Percentiles rank a stretch among this genome's conserved stretches.
Evolutionary conservation across 2,329 filamentous ascomycete genomes (phyloP).

Genomic region (Metarhizium humberi): DNA sequence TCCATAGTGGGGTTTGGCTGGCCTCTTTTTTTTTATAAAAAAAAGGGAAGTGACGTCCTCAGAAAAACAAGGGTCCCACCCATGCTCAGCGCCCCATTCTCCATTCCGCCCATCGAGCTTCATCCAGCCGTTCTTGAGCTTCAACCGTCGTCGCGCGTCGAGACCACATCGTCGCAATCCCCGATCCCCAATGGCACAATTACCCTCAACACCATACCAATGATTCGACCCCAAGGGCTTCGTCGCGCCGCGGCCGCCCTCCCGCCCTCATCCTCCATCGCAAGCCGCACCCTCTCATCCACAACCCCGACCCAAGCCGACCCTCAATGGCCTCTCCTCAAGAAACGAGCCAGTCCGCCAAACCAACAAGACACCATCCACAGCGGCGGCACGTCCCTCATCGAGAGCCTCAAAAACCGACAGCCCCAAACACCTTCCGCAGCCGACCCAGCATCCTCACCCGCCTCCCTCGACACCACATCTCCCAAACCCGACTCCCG

Average conservation of each 20-base stretch:
- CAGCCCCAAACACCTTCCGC: too few relatives aligned
- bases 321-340: slow-evolving; percentile 6
- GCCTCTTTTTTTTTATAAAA: too few relatives aligned
- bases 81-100: too few relatives aligned
- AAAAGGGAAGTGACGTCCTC: too few relatives aligned
- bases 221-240: neutral
- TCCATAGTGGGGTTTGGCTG: too few relatives aligned
- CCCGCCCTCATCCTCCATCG: neutral
- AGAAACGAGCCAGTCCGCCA: neutral
- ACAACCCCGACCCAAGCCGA: neutral
- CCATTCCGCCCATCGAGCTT: too few relatives aligned
- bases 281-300: neutral
- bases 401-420: neutral
- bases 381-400: neutral
- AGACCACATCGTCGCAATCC: neutral
- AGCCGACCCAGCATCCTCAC: neutral
- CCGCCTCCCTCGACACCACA: neutral
- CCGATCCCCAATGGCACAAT: neutral
- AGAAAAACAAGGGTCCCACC: too few relatives aligned
- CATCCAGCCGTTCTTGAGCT: too few relatives aligned
- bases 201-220: neutral
- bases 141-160: too few relatives aligned
- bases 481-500: slow-evolving; percentile 2
- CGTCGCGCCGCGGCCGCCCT: neutral
- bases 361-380: neutral